Conservation (phyloP, 257 asterid genomes). For the Scutellaria barbata region DNA sequence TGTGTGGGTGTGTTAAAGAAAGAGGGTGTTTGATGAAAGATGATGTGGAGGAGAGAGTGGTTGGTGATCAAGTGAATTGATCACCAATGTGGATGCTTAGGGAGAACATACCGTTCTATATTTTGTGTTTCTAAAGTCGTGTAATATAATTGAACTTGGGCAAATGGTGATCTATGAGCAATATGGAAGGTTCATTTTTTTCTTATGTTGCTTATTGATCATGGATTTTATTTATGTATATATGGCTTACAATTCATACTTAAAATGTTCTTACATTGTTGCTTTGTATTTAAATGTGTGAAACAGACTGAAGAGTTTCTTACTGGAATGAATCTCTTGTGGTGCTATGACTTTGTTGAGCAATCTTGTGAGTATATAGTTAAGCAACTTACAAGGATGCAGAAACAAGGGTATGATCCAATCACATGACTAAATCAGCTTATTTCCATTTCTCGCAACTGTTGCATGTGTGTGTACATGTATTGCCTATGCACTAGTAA, state of each 20-base stretch:
- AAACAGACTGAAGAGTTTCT: conserved; percentile 90
- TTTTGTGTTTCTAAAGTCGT: not conserved
- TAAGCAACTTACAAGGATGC: conserved; percentile 81
- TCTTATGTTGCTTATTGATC: conserved; percentile 3
- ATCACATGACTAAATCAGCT: conserved; percentile 30
- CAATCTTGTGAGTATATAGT: conserved; percentile 64
- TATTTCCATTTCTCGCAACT: conserved; percentile 16
- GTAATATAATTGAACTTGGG: conserved; percentile 8
- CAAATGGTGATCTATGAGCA: conserved; percentile 21
- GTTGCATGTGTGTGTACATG: conserved; percentile 14
- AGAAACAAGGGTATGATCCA: conserved; percentile 74
- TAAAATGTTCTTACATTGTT: conserved; percentile 29
- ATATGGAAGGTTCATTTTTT: conserved; percentile 17
- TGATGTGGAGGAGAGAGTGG: too few species aligned
- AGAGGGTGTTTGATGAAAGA: too few species aligned
- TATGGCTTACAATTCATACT: conserved; percentile 23
- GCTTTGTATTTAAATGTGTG: conserved; percentile 36
- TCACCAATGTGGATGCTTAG: too few species aligned
- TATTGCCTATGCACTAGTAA: conserved; percentile 7
- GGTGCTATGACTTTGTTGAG: conserved; percentile 77
- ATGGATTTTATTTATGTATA: not conserved
- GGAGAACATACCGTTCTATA: too few species aligned
- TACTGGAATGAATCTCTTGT: conserved; percentile 71
- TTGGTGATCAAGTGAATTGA: too few species aligned
- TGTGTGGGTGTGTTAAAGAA: too few species aligned